Evolutionary conservation across 2,329 filamentous ascomycete genomes (phyloP), one percentile per base, ranked within the genome.

Genomic region (Anisogramma anomala): DNA sequence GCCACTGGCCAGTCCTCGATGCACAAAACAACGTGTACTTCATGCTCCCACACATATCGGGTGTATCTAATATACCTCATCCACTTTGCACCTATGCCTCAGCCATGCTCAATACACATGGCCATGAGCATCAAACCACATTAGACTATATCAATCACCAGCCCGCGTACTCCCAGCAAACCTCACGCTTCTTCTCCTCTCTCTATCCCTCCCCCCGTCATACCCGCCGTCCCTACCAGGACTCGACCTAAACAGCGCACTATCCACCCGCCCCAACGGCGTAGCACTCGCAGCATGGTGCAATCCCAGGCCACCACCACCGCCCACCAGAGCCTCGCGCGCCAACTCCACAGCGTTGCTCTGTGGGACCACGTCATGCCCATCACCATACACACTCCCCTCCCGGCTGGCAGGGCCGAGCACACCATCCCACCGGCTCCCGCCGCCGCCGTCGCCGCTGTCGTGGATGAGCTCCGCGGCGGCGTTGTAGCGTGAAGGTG

Each of bases 121-220:
- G n/a, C n/a, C n/a, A n/a, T n/a, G n/a, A n/a, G n/a, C n/a, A n/a
- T n/a, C n/a, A n/a, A n/a, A n/a, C n/a, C n/a, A n/a, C n/a, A n/a
- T n/a, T n/a, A n/a, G n/a, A n/a, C n/a, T n/a, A n/a, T n/a, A 27
- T 27, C 25, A 27, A 27, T 8, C 11, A 43, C 44, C n/a, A 23
- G n/a, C n/a, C n/a, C 22, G 22, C n/a, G 41, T 44, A 17, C 38
- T 62, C 32, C 62, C 63, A 2, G 67, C 69, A 57, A 79, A 76
- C 60, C 79, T 80, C 50, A 80, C 76, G 48, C 74, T 79, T 66
- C 78, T 79, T 54, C 74, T 65, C 48, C 73, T 63, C 54, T 78
- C 75, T 43, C 72, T 57, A 34, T 71, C 68, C 1, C 47, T 39
- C 1, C 53, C 55, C 2, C 56, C 27, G n/a, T 30, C 27, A 3